Evolutionary conservation across 768 basidiomycete genomes (phyloP), one percentile per base, ranked within the genome.

Genomic region (Daedalea quercina): DNA sequence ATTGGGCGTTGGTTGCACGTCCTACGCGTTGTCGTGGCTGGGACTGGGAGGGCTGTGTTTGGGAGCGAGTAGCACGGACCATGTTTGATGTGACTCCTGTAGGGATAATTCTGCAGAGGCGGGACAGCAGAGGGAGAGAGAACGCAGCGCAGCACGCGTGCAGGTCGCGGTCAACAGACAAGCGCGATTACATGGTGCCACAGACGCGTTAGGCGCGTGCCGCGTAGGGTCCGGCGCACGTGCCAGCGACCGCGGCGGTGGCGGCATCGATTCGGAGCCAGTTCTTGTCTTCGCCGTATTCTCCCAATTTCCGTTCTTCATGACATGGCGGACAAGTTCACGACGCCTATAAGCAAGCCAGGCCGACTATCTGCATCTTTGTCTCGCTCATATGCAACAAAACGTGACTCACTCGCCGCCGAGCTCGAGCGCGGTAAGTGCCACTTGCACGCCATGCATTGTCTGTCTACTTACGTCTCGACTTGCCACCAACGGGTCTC

Each of bases 361-460:
- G 56, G 56, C 54, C 51, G 58, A 22, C 31, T 62, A 3, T 6
- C 54, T 4, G 55, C 62, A 15, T 54, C 60, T 1, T 43, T 56
- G 1, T 35, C 56, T 20, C 50, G 60, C 22, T 64, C 73, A 15
- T 69, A 71, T 8, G 70, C 71, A 7, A 47, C 73, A 13, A 87
- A 87, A 56, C 77, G 85, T 26, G 84, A 85, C 55, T 84, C 84
- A 0, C 66, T 84, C 41, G 77, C 79, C 31, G 84, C 85, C 12
- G 84, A 86, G 56, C 73, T 86, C 15, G 84, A 85, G 64, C 74
- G 81, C 62, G 84, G 84, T 76, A 58, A 45, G 68, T 57, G 52
- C 35, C 41, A 28, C 24, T 20, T 23, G 15, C 25, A 37, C 19
- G 22, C 22, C n/a, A n/a, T 45, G 20, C 54, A 35, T 47, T 46